Evolutionary conservation across 2,329 filamentous ascomycete genomes (phyloP).

Genomic region (Akanthomyces lecanii): DNA sequence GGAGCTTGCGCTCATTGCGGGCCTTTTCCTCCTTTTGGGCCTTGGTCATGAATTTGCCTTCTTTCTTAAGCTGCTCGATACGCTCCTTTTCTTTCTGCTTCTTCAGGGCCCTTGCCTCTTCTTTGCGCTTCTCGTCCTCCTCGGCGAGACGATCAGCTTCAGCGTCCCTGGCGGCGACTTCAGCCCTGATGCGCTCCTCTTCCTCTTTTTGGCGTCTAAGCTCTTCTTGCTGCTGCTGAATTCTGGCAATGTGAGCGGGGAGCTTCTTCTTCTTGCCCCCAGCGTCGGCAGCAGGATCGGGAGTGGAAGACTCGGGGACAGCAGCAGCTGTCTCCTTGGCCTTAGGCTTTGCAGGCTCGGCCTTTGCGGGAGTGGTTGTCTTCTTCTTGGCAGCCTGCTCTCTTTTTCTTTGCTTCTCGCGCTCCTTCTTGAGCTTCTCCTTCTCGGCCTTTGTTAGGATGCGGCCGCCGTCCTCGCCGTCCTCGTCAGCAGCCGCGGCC

Average conservation of each 20-base stretch:
- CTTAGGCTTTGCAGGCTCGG: conserved; percentile 22
- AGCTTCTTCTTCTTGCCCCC: conserved; percentile 85
- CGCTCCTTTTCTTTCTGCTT: conserved; percentile 85
- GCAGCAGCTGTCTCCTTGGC: conserved; percentile 53
- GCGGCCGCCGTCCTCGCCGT: conserved; percentile 55
- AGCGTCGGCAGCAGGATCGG: conserved; percentile 38
- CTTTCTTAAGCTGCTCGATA: conserved; percentile 82
- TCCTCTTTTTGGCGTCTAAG: conserved; percentile 67
- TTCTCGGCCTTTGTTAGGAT: conserved; percentile 98
- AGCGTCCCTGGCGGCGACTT: conserved; percentile 61
- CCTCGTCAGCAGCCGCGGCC: conserved; percentile 46
- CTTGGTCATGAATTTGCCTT: conserved; percentile 82
- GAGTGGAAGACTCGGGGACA: conserved; percentile 32
- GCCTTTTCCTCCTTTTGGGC: conserved; percentile 80
- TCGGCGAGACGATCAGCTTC: conserved; percentile 60
- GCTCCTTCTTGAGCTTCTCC: conserved; percentile 95
- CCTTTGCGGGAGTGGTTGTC: conserved; percentile 55
- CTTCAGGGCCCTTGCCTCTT: conserved; percentile 71
- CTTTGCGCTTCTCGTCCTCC: conserved; percentile 65
- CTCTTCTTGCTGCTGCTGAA: conserved; percentile 82
- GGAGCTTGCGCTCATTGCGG: conserved; percentile 70
- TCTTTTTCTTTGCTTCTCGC: conserved; percentile 97
- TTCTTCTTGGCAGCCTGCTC: conserved; percentile 95
- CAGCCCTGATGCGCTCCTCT: conserved; percentile 50
- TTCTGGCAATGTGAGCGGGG: conserved; percentile 63